Conservation (phyloP, 2,329 filamentous ascomycete species). For the Cercospora sojina region DNA sequence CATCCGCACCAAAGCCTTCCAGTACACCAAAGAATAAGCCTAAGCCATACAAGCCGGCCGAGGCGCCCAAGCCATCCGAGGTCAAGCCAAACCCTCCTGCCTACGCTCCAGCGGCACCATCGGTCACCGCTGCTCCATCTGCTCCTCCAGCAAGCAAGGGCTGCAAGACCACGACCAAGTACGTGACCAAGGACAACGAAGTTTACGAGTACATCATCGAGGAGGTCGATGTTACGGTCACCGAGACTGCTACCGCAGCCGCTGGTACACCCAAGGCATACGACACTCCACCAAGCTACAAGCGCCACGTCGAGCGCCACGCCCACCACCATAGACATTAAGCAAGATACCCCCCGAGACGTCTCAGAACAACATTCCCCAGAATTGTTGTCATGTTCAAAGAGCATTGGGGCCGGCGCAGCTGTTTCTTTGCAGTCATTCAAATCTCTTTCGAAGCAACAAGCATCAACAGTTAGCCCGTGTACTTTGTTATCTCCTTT, state of each 20-base stretch:
- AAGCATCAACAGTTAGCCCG: background rate
- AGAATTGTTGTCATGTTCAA: constrained; percentile 9
- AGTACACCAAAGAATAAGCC: background rate
- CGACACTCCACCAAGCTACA: constrained; percentile 20
- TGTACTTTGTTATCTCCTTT: background rate
- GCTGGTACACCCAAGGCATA: constrained; percentile 28
- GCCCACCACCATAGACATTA: constrained; percentile 26
- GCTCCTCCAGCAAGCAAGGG: constrained; percentile 30
- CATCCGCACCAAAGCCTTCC: constrained; percentile 6
- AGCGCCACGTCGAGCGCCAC: constrained; percentile 36
- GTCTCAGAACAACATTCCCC: background rate
- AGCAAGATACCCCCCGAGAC: constrained; percentile 6
- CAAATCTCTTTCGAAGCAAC: background rate
- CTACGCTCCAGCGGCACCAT: constrained; percentile 31
- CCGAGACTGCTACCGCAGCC: constrained; percentile 34
- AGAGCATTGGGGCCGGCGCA: constrained; percentile 16
- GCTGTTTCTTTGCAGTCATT: constrained; percentile 8
- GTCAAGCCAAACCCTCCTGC: constrained; percentile 10
- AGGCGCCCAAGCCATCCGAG: constrained; percentile 18
- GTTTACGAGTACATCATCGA: constrained; percentile 49
- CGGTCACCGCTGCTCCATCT: constrained; percentile 19
- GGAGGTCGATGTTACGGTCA: constrained; percentile 46
- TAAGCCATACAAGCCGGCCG: constrained; percentile 5
- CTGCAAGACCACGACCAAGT: constrained; percentile 41
- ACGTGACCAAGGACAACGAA: constrained; percentile 44